Conservation (phyloP, 441 rosid genomes). For the Bruguiera hainesii region DNA sequence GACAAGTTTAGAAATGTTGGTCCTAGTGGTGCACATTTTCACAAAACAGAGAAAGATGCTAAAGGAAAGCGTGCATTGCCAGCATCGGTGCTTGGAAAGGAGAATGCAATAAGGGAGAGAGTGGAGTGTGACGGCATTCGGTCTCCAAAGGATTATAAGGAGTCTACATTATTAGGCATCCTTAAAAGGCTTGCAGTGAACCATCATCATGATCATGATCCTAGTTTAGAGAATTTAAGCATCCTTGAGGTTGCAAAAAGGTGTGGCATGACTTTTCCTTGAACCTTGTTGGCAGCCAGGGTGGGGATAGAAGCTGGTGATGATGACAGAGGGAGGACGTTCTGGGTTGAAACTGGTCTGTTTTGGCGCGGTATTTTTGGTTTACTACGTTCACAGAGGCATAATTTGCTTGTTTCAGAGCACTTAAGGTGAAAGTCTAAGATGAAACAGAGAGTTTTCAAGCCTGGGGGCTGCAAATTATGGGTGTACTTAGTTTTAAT, state of each 20-base stretch:
- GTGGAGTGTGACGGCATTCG: neutral
- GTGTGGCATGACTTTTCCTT: conserved; percentile 39
- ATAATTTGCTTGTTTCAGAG: neutral
- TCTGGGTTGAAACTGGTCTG: neutral
- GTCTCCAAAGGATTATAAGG: neutral
- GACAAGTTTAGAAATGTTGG: conserved; percentile 24
- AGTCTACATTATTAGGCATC: conserved; percentile 23
- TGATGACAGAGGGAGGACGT: neutral
- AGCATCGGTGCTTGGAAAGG: conserved; percentile 11
- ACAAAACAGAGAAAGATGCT: conserved; percentile 8
- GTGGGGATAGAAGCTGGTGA: conserved; percentile 5
- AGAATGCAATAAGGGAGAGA: conserved; percentile 6
- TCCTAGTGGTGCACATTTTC: conserved; percentile 3
- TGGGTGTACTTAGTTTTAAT: neutral
- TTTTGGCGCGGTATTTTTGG: neutral
- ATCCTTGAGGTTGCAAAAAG: conserved; percentile 38
- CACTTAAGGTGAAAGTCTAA: neutral
- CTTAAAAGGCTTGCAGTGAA: conserved; percentile 19
- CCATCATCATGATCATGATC: conserved; percentile 11
- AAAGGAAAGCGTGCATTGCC: conserved; percentile 28
- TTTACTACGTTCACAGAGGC: neutral
- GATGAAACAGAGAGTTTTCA: neutral
- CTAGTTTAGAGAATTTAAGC: conserved; percentile 21
- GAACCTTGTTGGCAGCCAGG: conserved; percentile 4
- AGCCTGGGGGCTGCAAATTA: neutral